These are phyloP conservation scores for Talaromyces rugulosus DNA, from an alignment of 2,329 filamentous ascomycete species.

Conservation along the genomic window DNA sequence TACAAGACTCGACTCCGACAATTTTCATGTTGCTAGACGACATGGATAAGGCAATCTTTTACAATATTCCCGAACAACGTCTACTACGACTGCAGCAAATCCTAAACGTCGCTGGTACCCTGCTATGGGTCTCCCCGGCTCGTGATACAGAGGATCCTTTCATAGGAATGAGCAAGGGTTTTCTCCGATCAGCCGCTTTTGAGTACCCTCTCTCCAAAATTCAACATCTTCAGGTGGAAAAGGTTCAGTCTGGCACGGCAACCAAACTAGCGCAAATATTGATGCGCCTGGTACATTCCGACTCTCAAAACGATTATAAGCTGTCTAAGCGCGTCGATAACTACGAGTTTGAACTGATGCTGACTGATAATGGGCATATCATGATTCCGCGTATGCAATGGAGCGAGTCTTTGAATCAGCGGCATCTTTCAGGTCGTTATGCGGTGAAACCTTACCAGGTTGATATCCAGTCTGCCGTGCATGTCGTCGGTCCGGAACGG, in stretches of 20 bases:
- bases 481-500: neutral
- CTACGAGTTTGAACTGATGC: neutral
- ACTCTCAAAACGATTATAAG: constrained; percentile 1
- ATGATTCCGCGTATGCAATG: neutral
- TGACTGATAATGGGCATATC: neutral
- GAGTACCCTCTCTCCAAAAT: constrained; percentile 6
- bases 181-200: constrained; percentile 3
- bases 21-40: neutral
- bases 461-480: neutral
- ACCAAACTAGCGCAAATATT: neutral
- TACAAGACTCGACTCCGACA: neutral
- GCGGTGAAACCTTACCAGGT: neutral
- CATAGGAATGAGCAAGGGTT: constrained; percentile 5
- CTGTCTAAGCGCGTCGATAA: neutral
- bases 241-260: neutral
- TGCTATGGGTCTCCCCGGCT: constrained; percentile 12
- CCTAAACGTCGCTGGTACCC: neutral
- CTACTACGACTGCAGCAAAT: neutral
- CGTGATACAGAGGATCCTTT: constrained; percentile 5
- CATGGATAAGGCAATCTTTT: neutral
- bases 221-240: neutral
- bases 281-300: neutral
- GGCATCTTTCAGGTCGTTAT: neutral
- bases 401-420: neutral
- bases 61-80: neutral